Evolutionary conservation across 1,284 basidiomycete genomes (phyloP).

Genomic region (Anthracocystis walkeri): DNA sequence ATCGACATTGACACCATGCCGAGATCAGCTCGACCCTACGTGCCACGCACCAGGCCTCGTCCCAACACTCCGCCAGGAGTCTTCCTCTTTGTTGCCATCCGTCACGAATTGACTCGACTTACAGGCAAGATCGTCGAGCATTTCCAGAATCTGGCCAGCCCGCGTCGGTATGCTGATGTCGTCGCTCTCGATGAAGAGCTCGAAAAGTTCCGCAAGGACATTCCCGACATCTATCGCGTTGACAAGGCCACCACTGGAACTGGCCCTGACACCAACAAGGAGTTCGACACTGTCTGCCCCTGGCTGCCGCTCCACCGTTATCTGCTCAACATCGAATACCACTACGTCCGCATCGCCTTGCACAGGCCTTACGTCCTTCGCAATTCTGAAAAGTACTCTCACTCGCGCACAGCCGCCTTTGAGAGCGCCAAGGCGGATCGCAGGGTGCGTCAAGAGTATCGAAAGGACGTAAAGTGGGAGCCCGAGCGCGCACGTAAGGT

Average conservation of each 20-base stretch:
- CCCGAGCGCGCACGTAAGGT: slow-evolving; percentile 53
- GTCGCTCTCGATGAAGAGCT: slow-evolving; percentile 85
- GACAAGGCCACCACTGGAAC: slow-evolving; percentile 75
- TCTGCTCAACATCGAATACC: slow-evolving; percentile 64
- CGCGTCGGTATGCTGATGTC: slow-evolving; percentile 86
- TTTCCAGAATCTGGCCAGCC: slow-evolving; percentile 85
- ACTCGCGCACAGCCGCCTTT: slow-evolving; percentile 59
- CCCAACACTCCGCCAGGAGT: slow-evolving; percentile 76
- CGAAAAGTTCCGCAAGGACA: slow-evolving; percentile 82
- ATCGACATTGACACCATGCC: slow-evolving; percentile 76
- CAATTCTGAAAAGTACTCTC: slow-evolving; percentile 59
- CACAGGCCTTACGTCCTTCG: slow-evolving; percentile 65
- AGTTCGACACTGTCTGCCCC: slow-evolving; percentile 58
- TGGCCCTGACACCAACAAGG: slow-evolving; percentile 49
- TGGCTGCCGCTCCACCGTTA: slow-evolving; percentile 64
- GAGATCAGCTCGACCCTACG: slow-evolving; percentile 54
- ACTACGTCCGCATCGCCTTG: slow-evolving; percentile 64
- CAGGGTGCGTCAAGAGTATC: slow-evolving; percentile 58
- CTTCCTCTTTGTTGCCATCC: slow-evolving; percentile 88
- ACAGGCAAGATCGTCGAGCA: slow-evolving; percentile 94
- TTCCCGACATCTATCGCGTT: slow-evolving; percentile 80
- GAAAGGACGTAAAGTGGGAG: slow-evolving; percentile 61
- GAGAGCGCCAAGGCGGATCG: slow-evolving; percentile 61
- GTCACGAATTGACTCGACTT: slow-evolving; percentile 83
- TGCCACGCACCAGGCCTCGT: slow-evolving; percentile 48